Base-by-base conservation (phyloP, 495 filamentous ascomycete species). In the Parmelia sp. region DNA sequence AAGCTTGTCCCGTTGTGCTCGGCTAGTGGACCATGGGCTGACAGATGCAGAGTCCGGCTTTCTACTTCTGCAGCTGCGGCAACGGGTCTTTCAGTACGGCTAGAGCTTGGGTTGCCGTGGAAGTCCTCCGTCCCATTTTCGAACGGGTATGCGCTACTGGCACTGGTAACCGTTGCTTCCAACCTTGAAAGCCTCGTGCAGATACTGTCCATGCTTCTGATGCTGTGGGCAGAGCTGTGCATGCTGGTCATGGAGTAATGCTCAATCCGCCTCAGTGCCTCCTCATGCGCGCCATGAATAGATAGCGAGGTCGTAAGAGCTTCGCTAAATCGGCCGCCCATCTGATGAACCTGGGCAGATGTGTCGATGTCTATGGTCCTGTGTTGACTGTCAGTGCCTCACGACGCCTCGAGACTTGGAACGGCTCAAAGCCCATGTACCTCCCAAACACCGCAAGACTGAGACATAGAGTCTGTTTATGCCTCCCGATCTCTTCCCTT, bases 121-220 rank as follows among this genome's bases (percentile, higher is more conserved):
- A 0, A 19, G 0, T 19, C 9, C 29, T 12, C 29, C 21, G 17
- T 21, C 29, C 33, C 51, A 19, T 10, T 21, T 6, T 55, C 51
- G 31, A 29, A 23, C 7, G 17, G 5, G 21, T 35, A 15, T 17
- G 29, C 5, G 10, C 21, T 14, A 55, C 29, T 33, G 7, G 57
- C n/a, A 17, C 31, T 53, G 21, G 36, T 45, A 25, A 65, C 60
- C 57, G 60, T 44, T 4, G 63, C 42, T n/a, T 65, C 63, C n/a
- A 65, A 39, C 45, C 63, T 58, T 25, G 63, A 60, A 29, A 65
- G 63, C 42, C 60, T 57, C 21, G 44, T 59, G 36, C 57, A 23
- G 42, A 65, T 65, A 59, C 31, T 65, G 31, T 65, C 40, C 63
- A 65, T 65, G 57, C 57, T 60, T 19, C 40, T 59, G 14, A 65